A percentile compares a stretch with the other conserved stretches of the same genome.
Conservation (phyloP, 2,329 filamentous ascomycete species). For the Pyricularia grisea region DNA sequence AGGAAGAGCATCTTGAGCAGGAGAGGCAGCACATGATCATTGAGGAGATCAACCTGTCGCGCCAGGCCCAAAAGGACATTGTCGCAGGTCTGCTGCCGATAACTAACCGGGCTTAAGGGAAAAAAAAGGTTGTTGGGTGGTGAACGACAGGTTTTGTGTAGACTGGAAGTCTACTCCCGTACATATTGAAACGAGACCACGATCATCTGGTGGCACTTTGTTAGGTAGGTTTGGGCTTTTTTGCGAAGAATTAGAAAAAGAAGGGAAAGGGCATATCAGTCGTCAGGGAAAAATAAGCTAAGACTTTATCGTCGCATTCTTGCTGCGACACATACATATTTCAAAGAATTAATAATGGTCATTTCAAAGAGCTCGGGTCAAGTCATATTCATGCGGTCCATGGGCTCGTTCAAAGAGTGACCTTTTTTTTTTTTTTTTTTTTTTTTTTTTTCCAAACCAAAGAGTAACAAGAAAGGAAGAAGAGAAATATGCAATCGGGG, state of each 20-base stretch:
- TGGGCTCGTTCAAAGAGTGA: no score
- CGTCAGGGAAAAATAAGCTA: not conserved
- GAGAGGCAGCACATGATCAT: conserved; percentile 15
- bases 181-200: not conserved
- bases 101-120: not conserved
- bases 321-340: not conserved
- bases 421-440: no score
- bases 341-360: not conserved
- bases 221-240: not conserved
- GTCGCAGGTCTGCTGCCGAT: not conserved
- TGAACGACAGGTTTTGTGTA: not conserved
- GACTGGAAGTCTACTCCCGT: not conserved
- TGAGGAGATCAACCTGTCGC: conserved; percentile 13
- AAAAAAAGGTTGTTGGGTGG: not conserved
- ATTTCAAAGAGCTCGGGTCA: not conserved
- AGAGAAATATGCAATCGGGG: no score
- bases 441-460: not conserved
- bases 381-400: not conserved
- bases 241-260: not conserved
- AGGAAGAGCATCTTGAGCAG: conserved; percentile 14
- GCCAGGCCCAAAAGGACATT: conserved; percentile 15
- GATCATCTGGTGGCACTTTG: not conserved
- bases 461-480: no score
- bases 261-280: not conserved
- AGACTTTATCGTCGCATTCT: not conserved